A percentile compares a stretch with the other conserved stretches of the same genome.
Conservation (phyloP, 331 rosid genomes). For the Telfairia occidentalis region DNA sequence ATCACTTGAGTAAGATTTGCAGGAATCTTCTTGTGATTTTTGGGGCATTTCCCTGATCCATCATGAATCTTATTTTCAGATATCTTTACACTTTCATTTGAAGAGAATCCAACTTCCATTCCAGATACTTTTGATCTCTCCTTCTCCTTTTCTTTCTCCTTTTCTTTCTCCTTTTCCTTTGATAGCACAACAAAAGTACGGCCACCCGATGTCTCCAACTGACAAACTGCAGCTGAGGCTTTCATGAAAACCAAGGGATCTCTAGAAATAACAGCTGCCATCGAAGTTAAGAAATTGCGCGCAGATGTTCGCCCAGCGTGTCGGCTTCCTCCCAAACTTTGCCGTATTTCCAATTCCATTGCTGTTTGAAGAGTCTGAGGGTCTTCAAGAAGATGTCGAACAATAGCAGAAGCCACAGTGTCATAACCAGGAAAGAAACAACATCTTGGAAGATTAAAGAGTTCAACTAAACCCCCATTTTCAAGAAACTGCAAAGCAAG, state of each 20-base stretch:
- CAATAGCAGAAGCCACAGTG: conserved; percentile 86
- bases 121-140: conserved; percentile 58
- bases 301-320: conserved; percentile 75
- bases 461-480: conserved; percentile 76
- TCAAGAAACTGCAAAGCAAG: conserved; percentile 84
- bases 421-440: conserved; percentile 96
- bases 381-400: conserved; percentile 97
- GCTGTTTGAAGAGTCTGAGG: conserved; percentile 95
- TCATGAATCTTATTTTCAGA: conserved; percentile 73
- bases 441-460: conserved; percentile 71
- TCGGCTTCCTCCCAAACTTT: conserved; percentile 68
- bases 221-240: conserved; percentile 85
- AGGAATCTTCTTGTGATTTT: conserved; percentile 84
- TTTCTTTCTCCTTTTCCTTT: conserved; percentile 83
- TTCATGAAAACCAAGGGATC: conserved; percentile 89
- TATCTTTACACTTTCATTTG: conserved; percentile 67
- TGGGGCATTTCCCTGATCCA: conserved; percentile 64
- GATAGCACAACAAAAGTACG: conserved; percentile 66
- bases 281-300: conserved; percentile 65
- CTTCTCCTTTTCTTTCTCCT: conserved; percentile 55
- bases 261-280: conserved; percentile 91
- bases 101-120: conserved; percentile 55
- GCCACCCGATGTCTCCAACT: conserved; percentile 86
- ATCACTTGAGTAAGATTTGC: conserved; percentile 85
- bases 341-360: conserved; percentile 92